phyloP scores from a whole-genome alignment of 2,329 filamentous ascomycete species.

The Ceratocystis cubensis region DNA sequence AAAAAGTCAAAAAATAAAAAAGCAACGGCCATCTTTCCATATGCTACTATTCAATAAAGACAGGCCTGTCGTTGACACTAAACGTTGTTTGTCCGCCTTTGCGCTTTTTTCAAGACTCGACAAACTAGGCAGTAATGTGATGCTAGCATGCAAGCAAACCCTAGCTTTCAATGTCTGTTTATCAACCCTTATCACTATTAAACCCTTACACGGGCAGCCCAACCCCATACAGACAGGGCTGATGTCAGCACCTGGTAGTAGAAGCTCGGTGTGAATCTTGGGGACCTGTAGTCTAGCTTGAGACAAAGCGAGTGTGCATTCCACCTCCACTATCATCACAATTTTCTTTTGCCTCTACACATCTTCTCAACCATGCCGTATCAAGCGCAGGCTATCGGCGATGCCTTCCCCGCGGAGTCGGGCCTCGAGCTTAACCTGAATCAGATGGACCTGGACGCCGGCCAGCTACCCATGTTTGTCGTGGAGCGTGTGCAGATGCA shows the following conservation, averaged over 20 bases:
- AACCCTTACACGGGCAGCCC: neutral
- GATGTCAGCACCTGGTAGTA: neutral
- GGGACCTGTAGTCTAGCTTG: neutral
- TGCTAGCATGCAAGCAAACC: neutral
- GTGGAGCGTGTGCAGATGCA: conserved; percentile 85
- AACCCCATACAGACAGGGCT: neutral
- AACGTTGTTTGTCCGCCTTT: neutral
- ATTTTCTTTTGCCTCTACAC: neutral
- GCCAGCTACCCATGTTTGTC: conserved; percentile 80
- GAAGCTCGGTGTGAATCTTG: neutral
- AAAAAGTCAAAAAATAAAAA: too few species aligned
- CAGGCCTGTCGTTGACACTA: too few species aligned
- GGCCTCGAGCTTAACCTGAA: conserved; percentile 38
- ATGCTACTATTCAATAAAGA: too few species aligned
- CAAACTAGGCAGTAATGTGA: neutral
- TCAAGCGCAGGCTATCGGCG: conserved; percentile 40
- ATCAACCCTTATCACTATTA: neutral
- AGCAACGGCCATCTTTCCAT: too few species aligned
- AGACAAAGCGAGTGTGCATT: neutral
- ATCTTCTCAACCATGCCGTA: conserved; percentile 46
- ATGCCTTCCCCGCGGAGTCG: conserved; percentile 57
- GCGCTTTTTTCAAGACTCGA: neutral
- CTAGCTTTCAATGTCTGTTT: neutral
- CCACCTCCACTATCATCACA: neutral
- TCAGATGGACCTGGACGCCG: conserved; percentile 40